phyloP scores from a whole-genome alignment of 768 basidiomycete species.

The Collybia sordida region DNA sequence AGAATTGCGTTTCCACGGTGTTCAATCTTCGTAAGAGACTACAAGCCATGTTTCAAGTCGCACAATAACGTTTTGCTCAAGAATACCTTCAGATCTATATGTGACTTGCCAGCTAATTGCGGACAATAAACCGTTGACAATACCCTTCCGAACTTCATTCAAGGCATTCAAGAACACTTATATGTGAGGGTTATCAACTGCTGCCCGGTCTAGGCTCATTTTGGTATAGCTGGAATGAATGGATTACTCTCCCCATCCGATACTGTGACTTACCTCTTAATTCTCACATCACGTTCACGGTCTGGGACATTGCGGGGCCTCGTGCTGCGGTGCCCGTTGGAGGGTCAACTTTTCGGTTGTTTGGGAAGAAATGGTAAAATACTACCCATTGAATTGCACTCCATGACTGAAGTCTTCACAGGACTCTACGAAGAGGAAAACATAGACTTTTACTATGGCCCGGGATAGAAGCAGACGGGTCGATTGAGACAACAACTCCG shows the following conservation, averaged over 20 bases:
- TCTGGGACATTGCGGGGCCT: slow-evolving; percentile 93
- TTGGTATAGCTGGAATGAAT: slow-evolving; percentile 78
- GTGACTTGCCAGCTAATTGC: slow-evolving; percentile 90
- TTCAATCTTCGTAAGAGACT: slow-evolving; percentile 67
- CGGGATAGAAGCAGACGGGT: slow-evolving; percentile 83
- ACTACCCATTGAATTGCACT: background rate
- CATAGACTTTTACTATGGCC: slow-evolving; percentile 87
- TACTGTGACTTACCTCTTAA: slow-evolving; percentile 91
- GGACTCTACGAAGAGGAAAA: slow-evolving; percentile 89
- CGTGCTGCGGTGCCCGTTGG: slow-evolving; percentile 81
- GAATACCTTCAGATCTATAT: slow-evolving; percentile 89
- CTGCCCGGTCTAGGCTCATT: background rate
- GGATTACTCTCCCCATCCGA: slow-evolving; percentile 87
- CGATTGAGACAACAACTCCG: slow-evolving; percentile 77
- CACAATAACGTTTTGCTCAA: slow-evolving; percentile 39
- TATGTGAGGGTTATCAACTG: slow-evolving; percentile 45
- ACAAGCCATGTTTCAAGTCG: slow-evolving; percentile 5
- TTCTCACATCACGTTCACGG: slow-evolving; percentile 89
- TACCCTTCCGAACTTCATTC: slow-evolving; percentile 89
- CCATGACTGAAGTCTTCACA: slow-evolving; percentile 23
- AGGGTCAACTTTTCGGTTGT: slow-evolving; percentile 86
- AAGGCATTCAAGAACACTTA: slow-evolving; percentile 87
- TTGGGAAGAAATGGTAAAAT: slow-evolving; percentile 87
- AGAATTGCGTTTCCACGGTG: slow-evolving; percentile 79
- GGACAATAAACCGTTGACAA: slow-evolving; percentile 90